phyloP scores from a whole-genome alignment of 2,329 filamentous ascomycete species.

The Epichloe brachyelytri region DNA sequence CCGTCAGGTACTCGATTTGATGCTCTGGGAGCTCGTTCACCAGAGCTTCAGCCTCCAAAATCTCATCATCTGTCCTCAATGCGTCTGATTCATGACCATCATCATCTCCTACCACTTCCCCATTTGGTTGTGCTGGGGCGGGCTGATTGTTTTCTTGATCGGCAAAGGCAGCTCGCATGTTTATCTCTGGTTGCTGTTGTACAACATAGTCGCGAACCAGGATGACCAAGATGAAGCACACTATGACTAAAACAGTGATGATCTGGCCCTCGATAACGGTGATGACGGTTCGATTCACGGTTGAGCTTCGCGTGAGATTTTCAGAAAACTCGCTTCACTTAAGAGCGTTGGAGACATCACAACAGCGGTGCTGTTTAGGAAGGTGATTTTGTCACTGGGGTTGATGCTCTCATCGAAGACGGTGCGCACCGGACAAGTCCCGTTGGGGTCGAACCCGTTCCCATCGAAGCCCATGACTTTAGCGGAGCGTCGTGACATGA shows the following conservation, averaged over 20 bases:
- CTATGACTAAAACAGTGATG: conserved; percentile 81
- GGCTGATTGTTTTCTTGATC: conserved; percentile 23
- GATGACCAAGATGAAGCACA: conserved; percentile 94
- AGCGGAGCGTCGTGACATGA: conserved; percentile 2
- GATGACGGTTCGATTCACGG: conserved; percentile 66
- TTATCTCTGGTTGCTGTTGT: conserved; percentile 88
- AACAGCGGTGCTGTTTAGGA: conserved; percentile 5
- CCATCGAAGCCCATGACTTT: not conserved
- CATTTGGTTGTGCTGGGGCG: conserved; percentile 8
- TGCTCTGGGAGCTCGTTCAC: conserved; percentile 1
- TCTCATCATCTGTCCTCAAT: conserved; percentile 22
- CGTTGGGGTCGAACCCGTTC: not conserved
- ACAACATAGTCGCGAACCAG: conserved; percentile 96
- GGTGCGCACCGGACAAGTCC: conserved; percentile 1
- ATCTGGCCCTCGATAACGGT: conserved; percentile 84
- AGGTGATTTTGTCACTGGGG: conserved; percentile 7
- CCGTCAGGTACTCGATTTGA: not conserved
- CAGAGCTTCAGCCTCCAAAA: conserved; percentile 15
- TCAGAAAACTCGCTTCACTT: conserved; percentile 43
- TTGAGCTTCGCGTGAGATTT: conserved; percentile 54
- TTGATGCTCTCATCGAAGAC: conserved; percentile 8
- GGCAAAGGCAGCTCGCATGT: conserved; percentile 58
- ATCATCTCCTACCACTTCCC: conserved; percentile 7
- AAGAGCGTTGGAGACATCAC: conserved; percentile 30
- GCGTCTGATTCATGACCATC: conserved; percentile 12